Base-by-base conservation (phyloP, 192 early-diverging fungal species). In the Spizellomyces punctatus region DNA sequence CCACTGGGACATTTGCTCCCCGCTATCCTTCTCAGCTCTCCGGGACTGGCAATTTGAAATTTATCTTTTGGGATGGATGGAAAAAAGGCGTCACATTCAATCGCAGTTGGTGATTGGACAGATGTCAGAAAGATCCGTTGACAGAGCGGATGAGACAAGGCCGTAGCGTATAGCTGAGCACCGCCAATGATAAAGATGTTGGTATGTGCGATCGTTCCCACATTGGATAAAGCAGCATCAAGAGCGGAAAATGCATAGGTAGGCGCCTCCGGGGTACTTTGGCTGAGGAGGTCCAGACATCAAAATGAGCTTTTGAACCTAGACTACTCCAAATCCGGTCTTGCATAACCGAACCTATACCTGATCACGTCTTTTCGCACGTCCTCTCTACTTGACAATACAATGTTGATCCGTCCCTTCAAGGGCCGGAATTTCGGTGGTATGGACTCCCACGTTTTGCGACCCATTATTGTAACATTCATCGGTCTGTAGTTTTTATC, bases 401-500 rank as follows among this genome's bases (percentile, higher is more conserved):
- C 89, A 43, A 99, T 82, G 80, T 97, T 99, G 64, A 92, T 78
- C 57, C 97, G 83, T 54, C 80, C 67, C 9, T 69, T 65, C n/a
- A 99, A 78, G 8, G 97, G 97, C 50, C 91, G 81, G 71, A 89
- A 93, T 60, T 87, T 89, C 6, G 60, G 55, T 5, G 97, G 97
- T 55, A 99, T 93, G 5, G 91, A 93, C 71, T 96, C 93, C 95
- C 96, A 99, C 17, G 94, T 96, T 19, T 81, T 79, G 52, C 95
- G 86, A 52, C 97, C 97, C 93, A 99, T 94, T 71, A 99, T 92
- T 52, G 93, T 91, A 0, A 89, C 91, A 76, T 99, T 99, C 10
- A 8, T 49, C 44, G 71, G 58, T 8, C 19, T 5, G 10, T 10
- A 9, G 10, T 36, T 46, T 56, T 50, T 27, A 17, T 65, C 52